These are phyloP conservation scores for Antitrichia curtipendula DNA, from an alignment of 225 moss, liverwort and hornwort genomes.

Conservation along the genomic window DNA sequence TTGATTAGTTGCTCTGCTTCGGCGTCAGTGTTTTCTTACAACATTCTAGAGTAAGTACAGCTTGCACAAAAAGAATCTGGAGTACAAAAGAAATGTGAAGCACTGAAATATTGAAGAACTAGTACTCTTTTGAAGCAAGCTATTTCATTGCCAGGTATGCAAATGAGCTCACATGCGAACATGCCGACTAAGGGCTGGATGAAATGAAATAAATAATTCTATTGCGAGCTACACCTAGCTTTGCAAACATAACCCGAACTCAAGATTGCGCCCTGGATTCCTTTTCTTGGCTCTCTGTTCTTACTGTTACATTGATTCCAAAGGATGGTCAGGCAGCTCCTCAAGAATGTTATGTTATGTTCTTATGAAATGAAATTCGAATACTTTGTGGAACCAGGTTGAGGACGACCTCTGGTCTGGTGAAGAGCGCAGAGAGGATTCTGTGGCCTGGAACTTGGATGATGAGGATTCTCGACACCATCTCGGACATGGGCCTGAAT, in stretches of 20 bases:
- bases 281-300: neutral
- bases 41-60: neutral
- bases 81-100: neutral
- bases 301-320: neutral
- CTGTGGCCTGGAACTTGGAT: neutral
- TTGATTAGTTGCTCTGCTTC: neutral
- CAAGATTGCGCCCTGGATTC: neutral
- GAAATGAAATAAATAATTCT: neutral
- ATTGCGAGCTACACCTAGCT: neutral
- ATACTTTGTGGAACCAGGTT: neutral
- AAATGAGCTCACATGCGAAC: neutral
- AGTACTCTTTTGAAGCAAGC: neutral
- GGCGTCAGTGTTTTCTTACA: neutral
- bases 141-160: neutral
- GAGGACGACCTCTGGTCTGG: neutral
- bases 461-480: neutral
- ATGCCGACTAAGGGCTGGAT: neutral
- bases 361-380: neutral
- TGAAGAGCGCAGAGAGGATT: neutral
- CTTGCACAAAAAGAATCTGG: neutral
- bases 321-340: neutral
- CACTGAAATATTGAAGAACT: neutral
- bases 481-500: constrained; percentile 7
- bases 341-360: neutral
- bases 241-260: neutral